Evolutionary conservation across 2,329 filamentous ascomycete genomes (phyloP), one percentile per base, ranked within the genome.

Genomic region (Juglanconis juglandina): DNA sequence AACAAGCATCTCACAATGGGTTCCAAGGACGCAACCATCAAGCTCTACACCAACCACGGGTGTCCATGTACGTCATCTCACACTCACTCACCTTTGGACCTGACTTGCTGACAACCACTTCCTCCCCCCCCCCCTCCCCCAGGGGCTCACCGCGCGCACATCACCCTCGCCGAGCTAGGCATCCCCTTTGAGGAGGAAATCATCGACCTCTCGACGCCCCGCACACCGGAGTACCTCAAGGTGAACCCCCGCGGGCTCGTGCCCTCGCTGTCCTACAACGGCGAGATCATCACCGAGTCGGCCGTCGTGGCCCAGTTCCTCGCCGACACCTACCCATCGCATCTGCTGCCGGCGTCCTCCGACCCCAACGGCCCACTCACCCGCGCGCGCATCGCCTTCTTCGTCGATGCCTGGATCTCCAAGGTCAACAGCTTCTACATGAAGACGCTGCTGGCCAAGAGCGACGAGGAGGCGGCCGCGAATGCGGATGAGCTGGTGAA

Each of bases 211-310:
- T 73, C 76, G 66, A 81, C 74, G 9, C 90, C 91, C 0, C 85
- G 91, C 9, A 86, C 88, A 34, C 78, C 83, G 42, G 90, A 87
- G 79, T 95, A 94, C 71, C 82, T 95, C 8, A 78, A 87, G 55
- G 76, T 95, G 70, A 93, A 94, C 76, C 90, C 90, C 65, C 86
- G 90, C 59, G 91, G 91, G 13, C 83, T 92, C 3, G 90, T 95
- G 4, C 91, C 91, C 0, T 77, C 86, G 0, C 75, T 95, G 59
- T 81, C 83, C 32, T 88, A 89, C 77, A 80, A 85, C 64, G 81
- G 79, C 63, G 80, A 89, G 64, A 87, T 90, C 70, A 79, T 95
- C 68, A 86, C 83, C 56, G 91, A 95, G 72, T 91, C 88, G 2
- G 86, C 77, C 64, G 83, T 94, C 63, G 85, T 94, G n/a, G 74